Evolutionary conservation across 192 early-diverging fungal species (phyloP).

Genomic region (Coemansia sp.): DNA sequence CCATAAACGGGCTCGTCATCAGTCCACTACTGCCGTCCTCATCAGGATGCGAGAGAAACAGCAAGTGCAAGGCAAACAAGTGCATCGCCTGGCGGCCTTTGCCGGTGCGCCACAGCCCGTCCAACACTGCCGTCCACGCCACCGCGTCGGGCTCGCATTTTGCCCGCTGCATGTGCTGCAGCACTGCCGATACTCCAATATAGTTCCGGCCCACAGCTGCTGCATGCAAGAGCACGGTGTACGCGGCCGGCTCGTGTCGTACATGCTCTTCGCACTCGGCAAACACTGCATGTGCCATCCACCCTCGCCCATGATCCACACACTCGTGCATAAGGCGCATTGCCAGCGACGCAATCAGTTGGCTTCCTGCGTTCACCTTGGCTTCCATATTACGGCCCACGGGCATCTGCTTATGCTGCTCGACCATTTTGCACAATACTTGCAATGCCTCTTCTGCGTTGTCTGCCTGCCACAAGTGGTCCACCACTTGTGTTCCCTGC

Average conservation of each 20-base stretch:
- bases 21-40: too few relatives aligned
- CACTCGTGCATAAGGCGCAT: conserved; percentile 21
- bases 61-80: conserved; percentile 34
- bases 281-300: conserved; percentile 11
- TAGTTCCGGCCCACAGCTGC: conserved; percentile 14
- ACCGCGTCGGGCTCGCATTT: conserved; percentile 17
- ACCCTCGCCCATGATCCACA: neutral
- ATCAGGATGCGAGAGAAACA: conserved; percentile 20
- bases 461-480: too few relatives aligned
- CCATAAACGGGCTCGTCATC: too few relatives aligned
- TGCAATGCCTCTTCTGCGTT: too few relatives aligned
- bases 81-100: conserved; percentile 11
- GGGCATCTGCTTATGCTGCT: too few relatives aligned
- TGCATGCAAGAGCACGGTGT: conserved; percentile 20
- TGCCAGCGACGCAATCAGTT: conserved; percentile 16
- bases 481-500: too few relatives aligned
- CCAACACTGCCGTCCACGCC: conserved; percentile 30
- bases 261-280: conserved; percentile 11
- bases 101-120: conserved; percentile 21
- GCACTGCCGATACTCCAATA: neutral
- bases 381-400: too few relatives aligned
- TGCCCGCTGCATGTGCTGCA: conserved; percentile 13
- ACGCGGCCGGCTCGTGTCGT: conserved; percentile 3
- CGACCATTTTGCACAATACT: too few relatives aligned
- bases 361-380: neutral